Base-by-base conservation (phyloP, 169 alveolate species). In the Plasmodium falciparum region DNA sequence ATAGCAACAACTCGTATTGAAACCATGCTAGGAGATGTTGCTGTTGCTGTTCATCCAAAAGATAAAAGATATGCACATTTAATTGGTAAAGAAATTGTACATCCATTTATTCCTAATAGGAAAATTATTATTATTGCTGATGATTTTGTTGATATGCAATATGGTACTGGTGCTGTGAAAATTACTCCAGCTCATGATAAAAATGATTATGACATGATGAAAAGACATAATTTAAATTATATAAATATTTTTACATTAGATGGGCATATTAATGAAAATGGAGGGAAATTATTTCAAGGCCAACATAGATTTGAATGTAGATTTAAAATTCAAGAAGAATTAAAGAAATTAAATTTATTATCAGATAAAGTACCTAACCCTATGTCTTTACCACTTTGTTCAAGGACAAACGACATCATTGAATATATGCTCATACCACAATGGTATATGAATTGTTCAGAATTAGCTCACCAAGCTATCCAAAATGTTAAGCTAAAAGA, bases 11-110 rank as follows among this genome's bases (percentile, higher is more conserved):
- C 99, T n/a, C 98, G 99, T 78, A 93, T 99, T 24, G 99, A 99
- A 95, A 99, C 99, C 43, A 99, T 99, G 99, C 96, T 99, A 22
- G 99, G 99, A 56, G 99, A 99, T 94, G 98, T 97, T 4, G 99
- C 99, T 0, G 99, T 99, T n/a, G 99, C 99, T 1, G 99, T 99
- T 9, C 98, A 98, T 89, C 99, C 99, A n/a, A 97, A 97, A 63
- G 99, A 99, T 85, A 95, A 90, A 29, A 95, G 99, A 93, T 72
- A 91, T 59, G 20, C 66, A 69, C 96, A 97, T 90, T 90, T 98
- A 78, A 95, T 98, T 43, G 99, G 99, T 15, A 97, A 97, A 89
- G 97, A 97, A 89, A 95, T 98, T 20, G 90, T 96, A 26, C 99
- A 99, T 95, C 99, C 99, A 15, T 98, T 99, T 92, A 90, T 98